Evolutionary conservation across 306 rosid genomes (phyloP).

Genomic region (Glycine tomentella): DNA sequence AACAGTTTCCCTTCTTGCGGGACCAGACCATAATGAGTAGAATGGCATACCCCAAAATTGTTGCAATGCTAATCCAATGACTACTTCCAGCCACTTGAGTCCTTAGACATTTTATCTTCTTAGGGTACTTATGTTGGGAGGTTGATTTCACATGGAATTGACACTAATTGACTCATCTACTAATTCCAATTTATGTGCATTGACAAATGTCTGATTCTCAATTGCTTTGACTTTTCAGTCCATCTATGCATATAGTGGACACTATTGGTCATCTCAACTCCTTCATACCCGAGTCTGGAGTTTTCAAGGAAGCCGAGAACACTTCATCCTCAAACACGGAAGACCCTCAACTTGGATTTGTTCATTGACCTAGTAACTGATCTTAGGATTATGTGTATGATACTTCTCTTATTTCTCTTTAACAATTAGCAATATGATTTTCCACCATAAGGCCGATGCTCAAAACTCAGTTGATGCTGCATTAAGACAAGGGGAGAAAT

Average conservation of each 20-base stretch:
- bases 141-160: neutral
- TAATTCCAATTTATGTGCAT: conserved; percentile 19
- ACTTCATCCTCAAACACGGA: conserved; percentile 44
- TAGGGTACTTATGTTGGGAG: neutral
- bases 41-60: neutral
- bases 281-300: conserved; percentile 46
- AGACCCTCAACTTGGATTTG: conserved; percentile 42
- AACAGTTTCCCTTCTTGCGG: too few species aligned
- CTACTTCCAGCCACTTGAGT: conserved; percentile 5
- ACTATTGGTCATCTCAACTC: conserved; percentile 82
- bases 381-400: conserved; percentile 23
- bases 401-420: conserved; percentile 32
- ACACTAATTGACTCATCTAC: conserved; percentile 16
- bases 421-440: conserved; percentile 42
- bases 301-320: conserved; percentile 52
- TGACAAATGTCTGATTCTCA: conserved; percentile 44
- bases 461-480: conserved; percentile 71
- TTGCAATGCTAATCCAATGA: neutral
- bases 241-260: conserved; percentile 94
- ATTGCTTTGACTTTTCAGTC: conserved; percentile 65
- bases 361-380: conserved; percentile 41
- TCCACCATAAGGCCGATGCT: conserved; percentile 70
- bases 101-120: neutral
- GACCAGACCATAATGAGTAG: too few species aligned
- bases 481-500: conserved; percentile 63